Evolutionary conservation across 805 yeast genomes (phyloP).

Genomic region (Suhomyces xylopsoci): DNA sequence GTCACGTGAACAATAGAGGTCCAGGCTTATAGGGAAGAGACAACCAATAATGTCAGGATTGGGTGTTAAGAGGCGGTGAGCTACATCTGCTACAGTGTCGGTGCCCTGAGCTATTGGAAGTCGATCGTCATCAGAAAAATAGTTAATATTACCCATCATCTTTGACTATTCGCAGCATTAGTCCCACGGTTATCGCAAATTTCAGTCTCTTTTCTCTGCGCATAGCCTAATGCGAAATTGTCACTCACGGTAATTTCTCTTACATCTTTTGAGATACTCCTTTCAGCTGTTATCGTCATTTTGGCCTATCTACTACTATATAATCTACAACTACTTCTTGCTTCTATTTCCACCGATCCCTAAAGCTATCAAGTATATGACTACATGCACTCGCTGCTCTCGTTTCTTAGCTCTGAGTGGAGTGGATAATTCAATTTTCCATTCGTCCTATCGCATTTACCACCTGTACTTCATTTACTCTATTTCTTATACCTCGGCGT

Average conservation of each 20-base stretch:
- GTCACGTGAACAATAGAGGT: neutral
- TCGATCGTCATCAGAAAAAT: too few relatives aligned
- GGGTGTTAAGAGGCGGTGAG: neutral
- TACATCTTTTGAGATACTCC: neutral
- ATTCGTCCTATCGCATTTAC: neutral
- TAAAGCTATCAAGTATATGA: neutral
- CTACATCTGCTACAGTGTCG: neutral
- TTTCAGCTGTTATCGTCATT: neutral
- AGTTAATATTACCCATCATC: too few relatives aligned
- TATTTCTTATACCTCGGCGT: neutral
- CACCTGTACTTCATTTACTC: neutral
- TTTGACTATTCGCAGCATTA: neutral
- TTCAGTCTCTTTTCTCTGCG: neutral
- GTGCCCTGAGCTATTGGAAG: neutral
- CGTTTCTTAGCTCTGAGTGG: neutral
- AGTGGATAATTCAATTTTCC: too few relatives aligned
- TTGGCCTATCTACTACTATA: neutral
- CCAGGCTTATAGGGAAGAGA: neutral
- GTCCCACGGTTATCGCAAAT: neutral
- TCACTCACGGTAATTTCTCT: neutral
- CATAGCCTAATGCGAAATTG: neutral
- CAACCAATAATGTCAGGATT: neutral
- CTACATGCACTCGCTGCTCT: neutral
- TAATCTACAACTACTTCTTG: too few relatives aligned
- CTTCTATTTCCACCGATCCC: neutral